A percentile compares a stretch with the other conserved stretches of the same genome.
Evolutionary conservation across 306 rosid genomes (phyloP).

Genomic region (Cucurbita ficifolia): DNA sequence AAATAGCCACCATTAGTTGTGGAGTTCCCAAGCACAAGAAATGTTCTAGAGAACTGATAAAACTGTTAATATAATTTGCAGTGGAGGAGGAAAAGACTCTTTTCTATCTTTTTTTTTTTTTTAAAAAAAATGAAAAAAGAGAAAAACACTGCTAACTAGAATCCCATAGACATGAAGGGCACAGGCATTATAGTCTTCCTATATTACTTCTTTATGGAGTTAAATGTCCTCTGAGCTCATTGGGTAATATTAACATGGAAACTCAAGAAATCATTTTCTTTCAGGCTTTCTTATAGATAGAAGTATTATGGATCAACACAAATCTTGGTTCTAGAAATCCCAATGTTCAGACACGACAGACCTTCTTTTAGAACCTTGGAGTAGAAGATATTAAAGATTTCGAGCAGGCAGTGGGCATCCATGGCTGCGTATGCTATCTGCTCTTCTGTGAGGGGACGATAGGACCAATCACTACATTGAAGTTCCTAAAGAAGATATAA

Average conservation of each 20-base stretch:
- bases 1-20: neutral
- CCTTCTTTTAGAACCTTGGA: conserved; percentile 55
- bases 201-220: neutral
- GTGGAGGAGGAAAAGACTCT: neutral
- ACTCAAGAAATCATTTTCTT: neutral
- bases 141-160: neutral
- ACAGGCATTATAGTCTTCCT: neutral
- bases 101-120: neutral
- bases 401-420: conserved; percentile 93
- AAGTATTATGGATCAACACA: neutral
- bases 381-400: conserved; percentile 56
- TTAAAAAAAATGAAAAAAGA: neutral
- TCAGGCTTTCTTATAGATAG: neutral
- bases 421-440: conserved; percentile 72
- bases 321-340: conserved; percentile 1
- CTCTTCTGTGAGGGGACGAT: conserved; percentile 84
- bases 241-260: neutral
- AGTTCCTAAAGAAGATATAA: conserved; percentile 63
- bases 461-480: conserved; percentile 99
- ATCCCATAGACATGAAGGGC: neutral
- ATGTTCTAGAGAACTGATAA: neutral
- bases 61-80: neutral
- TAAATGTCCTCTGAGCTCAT: neutral
- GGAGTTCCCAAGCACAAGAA: neutral
- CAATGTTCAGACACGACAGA: conserved; percentile 22